Base-by-base conservation (phyloP, 1,139 yeast genomes). In the Blastobotrys aristatus region DNA sequence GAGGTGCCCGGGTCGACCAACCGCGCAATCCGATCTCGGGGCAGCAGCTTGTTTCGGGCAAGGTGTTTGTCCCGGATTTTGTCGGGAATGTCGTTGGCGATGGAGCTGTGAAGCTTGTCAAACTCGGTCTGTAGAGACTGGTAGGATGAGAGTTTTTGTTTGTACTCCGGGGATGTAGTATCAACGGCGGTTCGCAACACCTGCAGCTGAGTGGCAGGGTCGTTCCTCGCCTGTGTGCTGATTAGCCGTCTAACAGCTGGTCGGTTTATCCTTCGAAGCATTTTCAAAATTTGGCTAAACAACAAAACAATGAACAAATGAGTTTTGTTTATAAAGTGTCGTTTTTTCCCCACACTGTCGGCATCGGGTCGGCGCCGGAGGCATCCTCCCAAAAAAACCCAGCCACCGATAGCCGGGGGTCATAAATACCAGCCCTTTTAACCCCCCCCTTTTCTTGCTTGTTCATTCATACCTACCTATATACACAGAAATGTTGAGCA, bases 41-140 rank as follows among this genome's bases (percentile, higher is more conserved):
- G 68, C 27, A 65, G 58, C 37, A 65, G 55, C 55, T 65, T 65
- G 42, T 60, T 60, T 31, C 68, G 57, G 13, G 55, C 57, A 29
- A 64, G 47, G 43, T 65, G 69, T 50, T 65, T 77, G 26, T 72
- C 77, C 13, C 54, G 49, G 50, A 62, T 53, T 47, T 62, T 63
- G 26, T 60, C 64, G 3, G 67, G 66, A 35, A 63, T 62, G 38
- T 52, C 42, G 3, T 53, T 56, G 2, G 60, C 53, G 14, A 53
- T 57, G n/a, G 52, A 55, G 10, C 52, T 51, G 43, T 61, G 62
- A 36, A 60, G 48, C 17, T 30, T 30, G 14, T 54, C 56, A 16
- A 60, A 44, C 14, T 56, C 54, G 17, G 35, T 40, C 39, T 55
- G 52, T 31, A 59, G 53, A 24, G 49, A 49, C 18, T 48, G 44